phyloP scores from a whole-genome alignment of 306 rosid genomes.

The Vicia sativa region DNA sequence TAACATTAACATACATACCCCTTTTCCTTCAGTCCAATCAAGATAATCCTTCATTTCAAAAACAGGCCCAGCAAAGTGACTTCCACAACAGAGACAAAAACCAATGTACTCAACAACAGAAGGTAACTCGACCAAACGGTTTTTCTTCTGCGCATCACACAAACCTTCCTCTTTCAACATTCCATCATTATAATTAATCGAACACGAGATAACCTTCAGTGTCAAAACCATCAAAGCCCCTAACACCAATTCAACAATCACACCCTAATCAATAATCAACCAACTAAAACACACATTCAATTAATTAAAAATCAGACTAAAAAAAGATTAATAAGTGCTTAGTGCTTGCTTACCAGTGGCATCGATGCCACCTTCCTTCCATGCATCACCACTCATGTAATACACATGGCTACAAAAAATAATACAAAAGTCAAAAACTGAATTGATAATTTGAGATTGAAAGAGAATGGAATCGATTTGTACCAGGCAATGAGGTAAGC shows the following conservation, averaged over 20 bases:
- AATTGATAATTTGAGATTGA: neutral
- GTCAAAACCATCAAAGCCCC: conserved; percentile 96
- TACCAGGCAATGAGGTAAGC: conserved; percentile 87
- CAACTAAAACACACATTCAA: neutral
- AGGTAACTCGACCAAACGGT: conserved; percentile 74
- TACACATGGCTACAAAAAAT: conserved; percentile 73
- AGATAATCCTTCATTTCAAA: conserved; percentile 92
- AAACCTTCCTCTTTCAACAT: conserved; percentile 78
- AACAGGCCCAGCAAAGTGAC: conserved; percentile 99
- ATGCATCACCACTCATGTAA: conserved; percentile 99
- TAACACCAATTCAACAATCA: conserved; percentile 30
- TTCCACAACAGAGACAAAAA: conserved; percentile 87
- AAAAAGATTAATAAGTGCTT: conserved; percentile 8
- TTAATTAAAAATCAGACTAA: neutral
- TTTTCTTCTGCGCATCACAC: conserved; percentile 80
- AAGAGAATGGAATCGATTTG: neutral
- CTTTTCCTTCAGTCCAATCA: conserved; percentile 89
- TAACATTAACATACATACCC: conserved; percentile 55
- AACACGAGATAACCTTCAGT: conserved; percentile 84
- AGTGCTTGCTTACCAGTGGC: conserved; percentile 74
- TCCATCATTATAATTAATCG: conserved; percentile 92
- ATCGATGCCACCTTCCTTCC: conserved; percentile 99
- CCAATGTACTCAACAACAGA: conserved; percentile 81
- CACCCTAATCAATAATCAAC: conserved; percentile 35
- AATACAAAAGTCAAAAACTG: neutral